Evolutionary conservation across 202 grass and related monocot species (phyloP), one percentile per base, ranked within the genome.

Genomic region (Setaria viridis): DNA sequence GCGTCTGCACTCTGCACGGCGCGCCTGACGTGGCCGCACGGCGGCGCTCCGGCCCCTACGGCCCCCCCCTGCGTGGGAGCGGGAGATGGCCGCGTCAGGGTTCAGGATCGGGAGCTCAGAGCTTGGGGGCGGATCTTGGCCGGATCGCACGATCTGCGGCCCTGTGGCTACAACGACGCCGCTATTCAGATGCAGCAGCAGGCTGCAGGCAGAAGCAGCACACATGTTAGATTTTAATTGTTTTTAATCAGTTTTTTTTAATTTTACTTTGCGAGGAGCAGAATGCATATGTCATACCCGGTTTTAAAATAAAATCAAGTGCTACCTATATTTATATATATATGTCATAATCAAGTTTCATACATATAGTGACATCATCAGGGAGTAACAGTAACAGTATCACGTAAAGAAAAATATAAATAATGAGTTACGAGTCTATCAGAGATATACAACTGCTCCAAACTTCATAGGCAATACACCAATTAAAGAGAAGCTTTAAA

Each of bases 1-100:
- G 3, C 9, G 39, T 25, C 25, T 25, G 25, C 25, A 25, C 54
- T 43, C 9, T 4, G n/a, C 50, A 11, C 29, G 7, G 30, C 34
- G 7, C 6, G n/a, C 41, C 83, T 87, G 81, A 83, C 86, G 86
- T 88, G 86, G 73, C 73, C 8, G 86, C 86, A 64, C 54, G 80
- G 73, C 64, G 73, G 72, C 54, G 33, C 43, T 66, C 80, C 39
- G 80, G 80, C 80, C 86, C 86, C 73, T 78, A 83, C 86, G 14
- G 49, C 49, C 83, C 53, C 53, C 51, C 51, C 17, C 25, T 14
- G 33, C 47, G 60, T 2, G 59, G 20, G 60, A 3, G 30, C 0
- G 25, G 34, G 50, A 13, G 69, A 43, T 21, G 30, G 64, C 17
- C 7, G 10, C 42, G 71, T 48, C 81, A 84, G 32, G 41, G 49